These are phyloP conservation scores for Cercospora zeae-maydis DNA, from an alignment of 2,329 filamentous ascomycete genomes.

Conservation along the genomic window DNA sequence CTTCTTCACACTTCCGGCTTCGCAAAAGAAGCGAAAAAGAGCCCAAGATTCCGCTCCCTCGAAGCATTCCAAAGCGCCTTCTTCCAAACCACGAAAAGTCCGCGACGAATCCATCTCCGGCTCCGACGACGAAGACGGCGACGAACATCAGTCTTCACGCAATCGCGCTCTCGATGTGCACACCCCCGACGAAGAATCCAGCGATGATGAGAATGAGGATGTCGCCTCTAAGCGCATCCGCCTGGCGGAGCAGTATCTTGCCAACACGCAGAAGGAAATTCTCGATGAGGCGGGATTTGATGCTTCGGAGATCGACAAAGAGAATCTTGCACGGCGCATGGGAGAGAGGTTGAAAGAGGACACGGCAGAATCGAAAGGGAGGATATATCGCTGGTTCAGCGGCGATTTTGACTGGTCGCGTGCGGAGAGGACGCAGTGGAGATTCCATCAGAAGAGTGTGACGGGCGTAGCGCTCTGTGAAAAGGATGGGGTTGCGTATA, in stretches of 20 bases:
- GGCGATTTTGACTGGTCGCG: constrained; percentile 65
- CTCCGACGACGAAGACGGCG: constrained; percentile 70
- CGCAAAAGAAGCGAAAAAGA: constrained; percentile 88
- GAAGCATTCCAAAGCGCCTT: constrained; percentile 45
- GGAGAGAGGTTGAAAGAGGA: constrained; percentile 81
- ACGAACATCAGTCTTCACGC: constrained; percentile 29
- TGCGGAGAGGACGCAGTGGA: constrained; percentile 68
- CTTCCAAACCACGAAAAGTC: constrained; percentile 47
- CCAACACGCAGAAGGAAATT: constrained; percentile 76
- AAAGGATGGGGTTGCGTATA: constrained; percentile 78
- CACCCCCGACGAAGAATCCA: constrained; percentile 48
- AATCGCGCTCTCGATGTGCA: constrained; percentile 35
- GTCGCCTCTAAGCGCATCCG: constrained; percentile 81
- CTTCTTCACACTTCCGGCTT: constrained; percentile 86
- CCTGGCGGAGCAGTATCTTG: constrained; percentile 86
- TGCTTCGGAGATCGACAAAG: constrained; percentile 86
- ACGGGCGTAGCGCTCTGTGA: constrained; percentile 68
- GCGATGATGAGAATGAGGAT: constrained; percentile 79
- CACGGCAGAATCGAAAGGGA: constrained; percentile 85
- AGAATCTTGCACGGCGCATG: constrained; percentile 67
- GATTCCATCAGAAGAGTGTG: constrained; percentile 71
- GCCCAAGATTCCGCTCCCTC: constrained; percentile 52
- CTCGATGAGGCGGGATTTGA: constrained; percentile 81
- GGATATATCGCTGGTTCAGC: constrained; percentile 78
- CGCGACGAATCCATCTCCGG: constrained; percentile 82